A percentile compares a stretch with the other conserved stretches of the same genome.
These are phyloP conservation scores for Talaromyces sp. DNA, from an alignment of 2,329 filamentous ascomycete species.

Conservation along the genomic window DNA sequence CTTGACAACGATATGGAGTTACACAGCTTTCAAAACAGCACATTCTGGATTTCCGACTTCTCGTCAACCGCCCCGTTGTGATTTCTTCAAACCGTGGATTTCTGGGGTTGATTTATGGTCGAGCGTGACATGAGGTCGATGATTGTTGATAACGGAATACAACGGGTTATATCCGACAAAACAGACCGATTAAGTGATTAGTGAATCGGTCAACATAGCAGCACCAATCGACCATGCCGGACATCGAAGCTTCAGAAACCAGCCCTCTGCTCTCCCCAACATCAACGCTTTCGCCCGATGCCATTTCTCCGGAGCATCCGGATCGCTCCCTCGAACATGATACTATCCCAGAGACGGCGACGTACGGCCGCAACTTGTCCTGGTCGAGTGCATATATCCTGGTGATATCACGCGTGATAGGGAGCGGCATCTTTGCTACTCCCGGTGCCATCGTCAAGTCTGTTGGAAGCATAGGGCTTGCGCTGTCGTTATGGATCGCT, in stretches of 20 bases:
- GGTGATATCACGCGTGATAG: constrained; percentile 64
- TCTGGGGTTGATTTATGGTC: not conserved
- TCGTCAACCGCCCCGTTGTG: not conserved
- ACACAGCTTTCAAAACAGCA: not conserved
- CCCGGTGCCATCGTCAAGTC: constrained; percentile 62
- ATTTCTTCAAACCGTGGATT: not conserved
- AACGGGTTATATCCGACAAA: not conserved
- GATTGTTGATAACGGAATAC: not conserved
- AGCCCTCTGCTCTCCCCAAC: constrained; percentile 5
- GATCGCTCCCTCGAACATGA: constrained; percentile 47
- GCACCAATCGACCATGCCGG: not conserved
- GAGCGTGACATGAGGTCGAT: not conserved
- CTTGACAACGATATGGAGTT: not conserved
- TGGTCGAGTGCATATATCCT: constrained; percentile 63
- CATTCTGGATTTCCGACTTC: not conserved
- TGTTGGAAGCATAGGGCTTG: constrained; percentile 61
- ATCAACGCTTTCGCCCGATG: not conserved
- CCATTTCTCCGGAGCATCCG: constrained; percentile 24
- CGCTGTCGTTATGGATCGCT: constrained; percentile 58
- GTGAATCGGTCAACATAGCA: not conserved
- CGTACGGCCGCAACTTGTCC: constrained; percentile 54
- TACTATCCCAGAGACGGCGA: constrained; percentile 55
- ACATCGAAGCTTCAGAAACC: constrained; percentile 1
- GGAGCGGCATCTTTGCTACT: constrained; percentile 67
- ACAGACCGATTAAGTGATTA: not conserved